Percentiles rank a stretch among this genome's conserved stretches.
Conservation (phyloP, 2,329 filamentous ascomycete species). For the Zymoseptoria passerinii region DNA sequence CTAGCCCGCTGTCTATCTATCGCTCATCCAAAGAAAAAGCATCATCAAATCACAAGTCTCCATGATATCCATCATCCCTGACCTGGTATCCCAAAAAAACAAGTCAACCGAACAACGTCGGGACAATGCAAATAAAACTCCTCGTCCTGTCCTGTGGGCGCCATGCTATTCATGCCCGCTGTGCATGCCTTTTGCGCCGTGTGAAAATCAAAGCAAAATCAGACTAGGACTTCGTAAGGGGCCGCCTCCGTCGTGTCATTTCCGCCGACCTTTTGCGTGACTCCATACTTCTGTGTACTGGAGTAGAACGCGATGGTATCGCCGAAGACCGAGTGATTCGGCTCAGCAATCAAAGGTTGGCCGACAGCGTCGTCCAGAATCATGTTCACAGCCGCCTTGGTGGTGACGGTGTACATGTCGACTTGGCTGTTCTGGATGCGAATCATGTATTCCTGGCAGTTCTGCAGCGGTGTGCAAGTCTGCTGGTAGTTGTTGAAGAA, state of each 20-base stretch:
- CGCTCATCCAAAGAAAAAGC: no score
- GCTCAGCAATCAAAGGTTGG: slow-evolving; percentile 32
- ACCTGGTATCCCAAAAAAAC: not conserved
- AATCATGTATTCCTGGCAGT: slow-evolving; percentile 47
- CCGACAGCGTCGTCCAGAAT: slow-evolving; percentile 32
- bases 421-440: slow-evolving; percentile 37
- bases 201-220: not conserved
- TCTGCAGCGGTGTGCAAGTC: slow-evolving; percentile 37
- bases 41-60: not conserved
- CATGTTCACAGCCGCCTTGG: slow-evolving; percentile 45
- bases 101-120: not conserved
- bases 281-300: not conserved
- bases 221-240: not conserved
- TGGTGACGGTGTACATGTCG: slow-evolving; percentile 40
- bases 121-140: not conserved
- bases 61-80: not conserved
- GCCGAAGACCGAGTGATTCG: slow-evolving; percentile 43
- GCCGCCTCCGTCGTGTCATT: no score
- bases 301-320: slow-evolving; percentile 36
- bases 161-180: not conserved
- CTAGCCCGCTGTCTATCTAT: not conserved
- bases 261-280: no score
- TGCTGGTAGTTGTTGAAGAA: slow-evolving; percentile 54
- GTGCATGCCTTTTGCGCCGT: not conserved
- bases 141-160: not conserved